Evolutionary conservation across 2,329 filamentous ascomycete genomes (phyloP), one percentile per base, ranked within the genome.

Genomic region (Trichoderma afroharzianum): DNA sequence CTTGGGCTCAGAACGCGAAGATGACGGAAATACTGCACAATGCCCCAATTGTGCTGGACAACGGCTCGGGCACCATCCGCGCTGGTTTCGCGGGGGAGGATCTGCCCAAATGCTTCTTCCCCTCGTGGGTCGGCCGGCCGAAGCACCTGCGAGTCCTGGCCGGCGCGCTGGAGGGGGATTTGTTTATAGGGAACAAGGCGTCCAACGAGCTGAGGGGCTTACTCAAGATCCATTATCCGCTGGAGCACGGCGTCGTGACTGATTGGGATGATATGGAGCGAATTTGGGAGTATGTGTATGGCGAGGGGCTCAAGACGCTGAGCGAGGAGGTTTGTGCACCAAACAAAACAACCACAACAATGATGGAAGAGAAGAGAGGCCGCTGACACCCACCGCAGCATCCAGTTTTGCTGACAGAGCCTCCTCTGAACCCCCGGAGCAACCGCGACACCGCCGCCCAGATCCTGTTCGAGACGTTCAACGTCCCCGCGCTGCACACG

Each of bases 241-340:
- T 99, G 70, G 96, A 98, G 84, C 96, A 99, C 81, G 96, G 96
- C 77, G 97, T 99, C 78, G 96, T 99, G 74, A 99, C 96, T 76
- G 94, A 99, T 82, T 99, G 96, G 96, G 96, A 98, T 80, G 96
- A 99, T 80, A 99, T 99, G 96, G 96, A 99, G 86, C 91, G 94
- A 84, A 99, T 99, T 83, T 99, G 96, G 96, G 93, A 97, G 78
- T 96, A 97, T 79, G 94, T 99, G 68, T 99, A 98, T 81, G 93
- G 93, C 71, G 95, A 98, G 79, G 96, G 97, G 74, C 82, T 99
- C 78, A 98, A 98, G 86, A 97, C 95, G 63, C 87, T 98, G 80
- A 98, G 95, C 82, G 96, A 99, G 87, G 96, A 99, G 88, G 93
- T 95, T 72, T 43, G 80, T 74, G 9, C 43, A 36, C n/a, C n/a